These are phyloP conservation scores for Penicillium fuscoglaucum DNA, from an alignment of 2,329 filamentous ascomycete species.

Conservation along the genomic window DNA sequence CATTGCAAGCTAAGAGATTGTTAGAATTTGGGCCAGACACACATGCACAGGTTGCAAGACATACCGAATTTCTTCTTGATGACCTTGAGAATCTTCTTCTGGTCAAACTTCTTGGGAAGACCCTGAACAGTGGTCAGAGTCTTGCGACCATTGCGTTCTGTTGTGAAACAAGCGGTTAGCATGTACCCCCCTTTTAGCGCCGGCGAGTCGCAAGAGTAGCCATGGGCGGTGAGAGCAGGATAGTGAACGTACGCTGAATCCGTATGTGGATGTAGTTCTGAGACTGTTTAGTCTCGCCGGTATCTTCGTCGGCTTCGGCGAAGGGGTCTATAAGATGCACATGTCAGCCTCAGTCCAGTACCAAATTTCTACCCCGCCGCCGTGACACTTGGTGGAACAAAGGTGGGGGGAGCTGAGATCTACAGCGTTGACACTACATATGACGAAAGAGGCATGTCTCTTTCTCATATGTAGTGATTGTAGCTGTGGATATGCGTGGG, in stretches of 20 bases:
- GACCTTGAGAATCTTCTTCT: constrained; percentile 99
- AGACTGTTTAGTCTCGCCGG: constrained; percentile 89
- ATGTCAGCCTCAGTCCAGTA: constrained; percentile 37
- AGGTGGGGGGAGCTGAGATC: constrained; percentile 5
- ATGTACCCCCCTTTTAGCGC: constrained; percentile 10
- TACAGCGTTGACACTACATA: neutral
- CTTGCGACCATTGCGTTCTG: constrained; percentile 99
- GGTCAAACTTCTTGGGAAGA: constrained; percentile 97
- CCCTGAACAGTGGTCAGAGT: constrained; percentile 99
- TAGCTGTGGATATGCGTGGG: constrained; percentile 8
- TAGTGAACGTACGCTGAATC: constrained; percentile 80
- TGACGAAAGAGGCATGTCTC: neutral
- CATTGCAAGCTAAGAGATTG: constrained; percentile 81
- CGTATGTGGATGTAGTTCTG: constrained; percentile 99
- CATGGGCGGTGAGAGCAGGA: neutral
- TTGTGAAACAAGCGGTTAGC: constrained; percentile 27
- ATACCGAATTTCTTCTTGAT: constrained; percentile 99
- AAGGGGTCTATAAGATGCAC: constrained; percentile 77
- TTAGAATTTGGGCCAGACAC: constrained; percentile 20
- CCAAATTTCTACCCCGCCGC: constrained; percentile 41
- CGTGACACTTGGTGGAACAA: constrained; percentile 15
- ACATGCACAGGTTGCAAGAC: constrained; percentile 30
- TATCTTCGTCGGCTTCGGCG: constrained; percentile 99
- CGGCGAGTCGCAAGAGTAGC: constrained; percentile 5
- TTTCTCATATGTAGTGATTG: neutral